Base-by-base conservation (phyloP, 495 filamentous ascomycete genomes). In the Hyaloscypha finlandica region DNA sequence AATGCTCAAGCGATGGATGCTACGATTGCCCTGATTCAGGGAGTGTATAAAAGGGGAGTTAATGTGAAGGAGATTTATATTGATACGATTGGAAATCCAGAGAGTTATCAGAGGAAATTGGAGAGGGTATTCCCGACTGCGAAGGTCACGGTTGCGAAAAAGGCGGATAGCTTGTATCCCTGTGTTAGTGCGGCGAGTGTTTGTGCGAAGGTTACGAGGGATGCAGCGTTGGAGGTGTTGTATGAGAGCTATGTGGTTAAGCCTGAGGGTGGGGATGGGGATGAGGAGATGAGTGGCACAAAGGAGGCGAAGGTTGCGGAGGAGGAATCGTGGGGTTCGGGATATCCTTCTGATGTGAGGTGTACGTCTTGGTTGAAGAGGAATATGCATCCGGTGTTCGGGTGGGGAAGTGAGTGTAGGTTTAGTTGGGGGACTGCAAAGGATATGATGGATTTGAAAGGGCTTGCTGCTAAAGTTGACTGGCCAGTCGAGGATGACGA, bases 1-100 rank as follows among this genome's bases (percentile, higher is more conserved):
- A 99, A 99, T 78, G 93, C 93, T n/a, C 95, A 98, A 77, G 95
- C 95, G 1, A 90, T 96, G 85, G 94, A 99, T 78, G 93, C 95
- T 0, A 99, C 95, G 1, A 85, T 96, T n/a, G 86, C 85, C 22
- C 80, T 99, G 64, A 94, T 99, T 61, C 77, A 86, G 20, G 87
- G 87, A 4, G 90, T 97, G 0, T 83, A 94, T 57, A 88, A 84
- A 0, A 78, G 77, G 9, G 90, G 91, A 14, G 89, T 98, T 45
- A 90, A 94, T 77, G 81, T 99, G 0, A 82, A 78, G 37, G 92
- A 97, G 74, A 92, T 99, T 14, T 99, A 93, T 76, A 93, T 99
- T 68, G 95, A 99, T 77, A 98, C 95, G 0, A 90, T 99, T 71
- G 95, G 95, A 0, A 89, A 84, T 48, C 92, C 94, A 6, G 85